Evolutionary conservation across 2,329 filamentous ascomycete genomes (phyloP).

Genomic region (Ambrosiella cleistominuta): DNA sequence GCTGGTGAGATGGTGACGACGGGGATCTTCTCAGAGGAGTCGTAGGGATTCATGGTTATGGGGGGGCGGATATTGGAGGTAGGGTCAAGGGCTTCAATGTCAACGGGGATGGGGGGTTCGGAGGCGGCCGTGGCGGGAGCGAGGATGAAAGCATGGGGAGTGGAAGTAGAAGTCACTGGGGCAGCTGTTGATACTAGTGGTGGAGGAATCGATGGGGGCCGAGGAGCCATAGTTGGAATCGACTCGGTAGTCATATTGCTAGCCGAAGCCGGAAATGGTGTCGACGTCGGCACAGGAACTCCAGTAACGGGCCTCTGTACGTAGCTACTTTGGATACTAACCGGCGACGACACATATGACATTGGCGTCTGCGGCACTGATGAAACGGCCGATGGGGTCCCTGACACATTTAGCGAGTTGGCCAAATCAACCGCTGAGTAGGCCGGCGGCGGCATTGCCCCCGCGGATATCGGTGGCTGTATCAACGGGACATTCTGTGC

Average conservation of each 20-base stretch:
- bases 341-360: too few relatives aligned
- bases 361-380: too few relatives aligned
- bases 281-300: too few relatives aligned
- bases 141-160: not conserved
- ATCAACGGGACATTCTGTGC: not conserved
- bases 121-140: not conserved
- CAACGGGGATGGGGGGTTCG: constrained; percentile 6
- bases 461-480: not conserved
- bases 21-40: not conserved
- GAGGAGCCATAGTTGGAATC: not conserved
- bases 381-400: too few relatives aligned
- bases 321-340: too few relatives aligned
- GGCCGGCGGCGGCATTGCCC: not conserved
- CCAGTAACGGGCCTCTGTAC: too few relatives aligned
- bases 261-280: too few relatives aligned
- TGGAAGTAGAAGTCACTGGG: not conserved
- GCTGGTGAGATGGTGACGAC: not conserved
- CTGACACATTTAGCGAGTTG: too few relatives aligned
- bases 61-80: not conserved
- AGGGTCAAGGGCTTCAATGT: not conserved
- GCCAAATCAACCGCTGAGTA: too few relatives aligned
- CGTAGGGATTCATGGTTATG: not conserved
- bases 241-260: too few relatives aligned
- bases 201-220: not conserved
- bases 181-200: not conserved